phyloP scores from a whole-genome alignment of 306 rosid genomes.

The Fragaria ananassa region DNA sequence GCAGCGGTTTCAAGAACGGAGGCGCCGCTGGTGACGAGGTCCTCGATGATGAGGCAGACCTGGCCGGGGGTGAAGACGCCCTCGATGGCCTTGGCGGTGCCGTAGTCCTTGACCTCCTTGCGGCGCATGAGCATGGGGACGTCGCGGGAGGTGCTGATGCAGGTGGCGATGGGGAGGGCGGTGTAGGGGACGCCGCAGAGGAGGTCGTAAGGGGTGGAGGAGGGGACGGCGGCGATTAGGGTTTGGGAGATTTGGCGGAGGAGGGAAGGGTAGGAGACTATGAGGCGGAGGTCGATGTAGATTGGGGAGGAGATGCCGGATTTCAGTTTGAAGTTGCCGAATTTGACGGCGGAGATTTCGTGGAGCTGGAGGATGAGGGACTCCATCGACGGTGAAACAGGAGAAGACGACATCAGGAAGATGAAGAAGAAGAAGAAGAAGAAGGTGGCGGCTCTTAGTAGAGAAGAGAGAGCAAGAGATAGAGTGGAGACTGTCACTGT shows the following conservation, averaged over 20 bases:
- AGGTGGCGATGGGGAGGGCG: slow-evolving; percentile 88
- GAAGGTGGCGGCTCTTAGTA: background rate
- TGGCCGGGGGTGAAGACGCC: slow-evolving; percentile 54
- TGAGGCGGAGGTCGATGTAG: slow-evolving; percentile 86
- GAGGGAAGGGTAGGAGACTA: slow-evolving; percentile 77
- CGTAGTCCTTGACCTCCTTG: slow-evolving; percentile 90
- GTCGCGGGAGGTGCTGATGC: slow-evolving; percentile 45
- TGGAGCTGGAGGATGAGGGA: slow-evolving; percentile 71
- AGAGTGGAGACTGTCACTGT: background rate
- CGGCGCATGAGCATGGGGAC: slow-evolving; percentile 92
- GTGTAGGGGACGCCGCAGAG: slow-evolving; percentile 92
- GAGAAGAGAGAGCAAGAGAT: background rate
- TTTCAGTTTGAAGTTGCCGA: slow-evolving; percentile 86
- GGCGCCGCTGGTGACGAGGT: slow-evolving; percentile 82
- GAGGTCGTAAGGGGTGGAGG: slow-evolving; percentile 52
- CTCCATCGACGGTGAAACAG: slow-evolving; percentile 40
- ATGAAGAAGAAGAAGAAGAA: background rate
- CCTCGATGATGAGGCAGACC: slow-evolving; percentile 73
- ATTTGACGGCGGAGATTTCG: slow-evolving; percentile 88
- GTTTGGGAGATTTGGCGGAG: slow-evolving; percentile 74
- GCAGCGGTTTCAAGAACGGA: slow-evolving; percentile 78
- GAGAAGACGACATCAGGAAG: slow-evolving; percentile 17
- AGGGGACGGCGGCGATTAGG: slow-evolving; percentile 56
- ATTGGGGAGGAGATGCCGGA: slow-evolving; percentile 89
- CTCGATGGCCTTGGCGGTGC: slow-evolving; percentile 80